Evolutionary conservation across 768 basidiomycete genomes (phyloP), one percentile per base, ranked within the genome.

Genomic region (Austroboletus eburneus): DNA sequence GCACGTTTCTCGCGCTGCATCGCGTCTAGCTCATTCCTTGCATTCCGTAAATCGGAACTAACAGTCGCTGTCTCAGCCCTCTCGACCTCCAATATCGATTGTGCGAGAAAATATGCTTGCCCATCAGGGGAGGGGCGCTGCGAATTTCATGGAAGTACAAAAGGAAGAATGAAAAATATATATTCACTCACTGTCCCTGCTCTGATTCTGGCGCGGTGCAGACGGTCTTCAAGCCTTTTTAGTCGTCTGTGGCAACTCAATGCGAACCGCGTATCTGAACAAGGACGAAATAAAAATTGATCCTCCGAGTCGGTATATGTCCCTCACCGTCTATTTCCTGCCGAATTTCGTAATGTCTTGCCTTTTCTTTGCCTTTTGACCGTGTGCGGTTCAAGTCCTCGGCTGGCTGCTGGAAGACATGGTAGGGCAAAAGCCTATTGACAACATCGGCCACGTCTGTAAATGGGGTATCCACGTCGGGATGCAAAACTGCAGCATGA

Each of bases 351-450:
- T 66, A 53, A 24, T 69, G 62, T 13, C 63, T 71, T 3, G 78
- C 83, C 55, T 78, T 87, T 47, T 71, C 74, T 59, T 88, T 88
- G 12, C 83, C 81, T 61, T 87, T 87, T 40, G 61, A 53, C n/a
- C 43, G 50, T 21, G 23, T 58, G 4, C 41, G 43, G 18, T 68
- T 63, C 52, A 87, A 54, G 53, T 91, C 89, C 37, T 84, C 81
- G 46, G 66, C 67, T 0, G 87, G 87, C 49, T 87, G 84, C 52
- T 85, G 85, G 53, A 83, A 88, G 41, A 91, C 66, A 57, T 91
- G 89, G 56, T 87, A 91, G 0, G 89, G 87, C 18, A 91, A 69
- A 18, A 91, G 71, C 41, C 87, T 76, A n/a, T 78, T 74, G 20
- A 89, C 72, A 3, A 73, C 83, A 58, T 91, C 89, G 5, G 66